phyloP scores from a whole-genome alignment of 805 yeast species.

The Kluyveromyces nonfermentans region DNA sequence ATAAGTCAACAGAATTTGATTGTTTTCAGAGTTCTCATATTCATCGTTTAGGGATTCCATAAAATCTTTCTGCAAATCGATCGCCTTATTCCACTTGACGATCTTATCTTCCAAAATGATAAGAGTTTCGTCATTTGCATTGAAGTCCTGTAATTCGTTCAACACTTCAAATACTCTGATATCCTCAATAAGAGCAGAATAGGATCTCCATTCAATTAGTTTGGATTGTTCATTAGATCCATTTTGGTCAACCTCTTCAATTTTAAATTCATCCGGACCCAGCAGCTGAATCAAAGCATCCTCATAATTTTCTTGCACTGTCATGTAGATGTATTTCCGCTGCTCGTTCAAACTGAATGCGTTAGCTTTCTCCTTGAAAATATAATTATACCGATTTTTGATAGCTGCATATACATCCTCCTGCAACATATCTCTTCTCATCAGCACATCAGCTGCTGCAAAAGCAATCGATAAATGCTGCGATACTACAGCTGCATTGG shows the following conservation, averaged over 20 bases:
- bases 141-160: constrained; percentile 28
- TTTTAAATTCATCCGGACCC: constrained; percentile 18
- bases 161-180: constrained; percentile 59
- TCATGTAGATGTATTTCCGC: constrained; percentile 14
- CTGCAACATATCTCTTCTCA: constrained; percentile 10
- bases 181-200: constrained; percentile 54
- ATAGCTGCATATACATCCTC: constrained; percentile 14
- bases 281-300: constrained; percentile 35
- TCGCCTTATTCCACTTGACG: constrained; percentile 60
- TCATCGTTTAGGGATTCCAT: constrained; percentile 42
- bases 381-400: constrained; percentile 21
- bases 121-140: constrained; percentile 16
- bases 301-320: constrained; percentile 10
- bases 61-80: constrained; percentile 48
- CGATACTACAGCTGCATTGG: constrained; percentile 19
- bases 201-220: constrained; percentile 47
- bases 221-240: constrained; percentile 31
- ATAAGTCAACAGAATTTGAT: constrained; percentile 67
- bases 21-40: constrained; percentile 53
- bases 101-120: constrained; percentile 48
- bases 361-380: constrained; percentile 22
- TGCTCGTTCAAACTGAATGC: constrained; percentile 17
- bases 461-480: constrained; percentile 17
- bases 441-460: constrained; percentile 18
- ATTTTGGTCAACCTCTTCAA: constrained; percentile 22